Percentiles rank a stretch among this genome's conserved stretches.
phyloP scores from a whole-genome alignment of 2,329 filamentous ascomycete genomes.

The Podosphaera xanthii region DNA sequence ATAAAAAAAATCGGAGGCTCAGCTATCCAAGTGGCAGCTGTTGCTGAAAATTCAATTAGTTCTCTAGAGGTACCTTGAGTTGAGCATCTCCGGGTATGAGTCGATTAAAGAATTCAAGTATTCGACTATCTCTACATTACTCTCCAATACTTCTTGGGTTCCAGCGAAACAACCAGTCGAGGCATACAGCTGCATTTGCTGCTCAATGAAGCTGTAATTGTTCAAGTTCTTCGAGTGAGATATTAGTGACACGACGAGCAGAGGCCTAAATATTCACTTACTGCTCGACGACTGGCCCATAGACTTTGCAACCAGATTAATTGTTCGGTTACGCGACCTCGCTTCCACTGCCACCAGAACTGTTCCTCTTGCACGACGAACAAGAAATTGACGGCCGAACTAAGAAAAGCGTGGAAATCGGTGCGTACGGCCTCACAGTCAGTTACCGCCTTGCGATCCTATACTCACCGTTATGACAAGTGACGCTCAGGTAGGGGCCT shows the following conservation, averaged over 20 bases:
- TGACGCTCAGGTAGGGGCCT: neutral
- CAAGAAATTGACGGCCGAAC: conserved; percentile 11
- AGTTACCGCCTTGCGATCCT: too few species aligned
- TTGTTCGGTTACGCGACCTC: conserved; percentile 5
- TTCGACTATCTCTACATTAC: conserved; percentile 17
- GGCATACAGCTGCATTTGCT: conserved; percentile 13
- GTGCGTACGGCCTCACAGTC: too few species aligned
- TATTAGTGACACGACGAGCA: too few species aligned
- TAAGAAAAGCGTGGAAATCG: conserved; percentile 13
- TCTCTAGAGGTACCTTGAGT: too few species aligned
- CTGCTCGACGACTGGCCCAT: conserved; percentile 15
- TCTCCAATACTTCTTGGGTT: conserved; percentile 14
- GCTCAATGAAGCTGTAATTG: conserved; percentile 13
- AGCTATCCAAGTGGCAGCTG: too few species aligned
- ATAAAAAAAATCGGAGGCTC: too few species aligned
- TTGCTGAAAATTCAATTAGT: too few species aligned
- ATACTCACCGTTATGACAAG: too few species aligned
- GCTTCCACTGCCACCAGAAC: conserved; percentile 8
- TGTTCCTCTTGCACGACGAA: conserved; percentile 12
- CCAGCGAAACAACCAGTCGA: conserved; percentile 13
- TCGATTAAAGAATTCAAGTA: conserved; percentile 17
- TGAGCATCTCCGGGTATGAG: conserved; percentile 4
- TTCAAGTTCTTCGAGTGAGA: too few species aligned
- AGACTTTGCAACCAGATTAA: conserved; percentile 10
- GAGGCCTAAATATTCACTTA: conserved; percentile 5